Conservation (phyloP, 345 rosid genomes). For the Tarenaya hassleriana region DNA sequence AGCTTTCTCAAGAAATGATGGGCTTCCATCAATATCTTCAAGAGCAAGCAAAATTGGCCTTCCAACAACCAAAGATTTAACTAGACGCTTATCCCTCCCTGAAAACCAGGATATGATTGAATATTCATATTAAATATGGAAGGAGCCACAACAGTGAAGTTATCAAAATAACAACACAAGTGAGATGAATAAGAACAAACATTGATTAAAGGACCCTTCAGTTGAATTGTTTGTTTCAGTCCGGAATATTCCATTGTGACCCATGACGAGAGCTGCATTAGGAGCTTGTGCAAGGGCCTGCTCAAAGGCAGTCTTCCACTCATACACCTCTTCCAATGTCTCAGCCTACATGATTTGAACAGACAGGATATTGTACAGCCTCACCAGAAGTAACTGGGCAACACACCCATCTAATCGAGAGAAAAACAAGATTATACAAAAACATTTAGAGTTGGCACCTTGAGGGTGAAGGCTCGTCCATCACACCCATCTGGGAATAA, state of each 20-base stretch:
- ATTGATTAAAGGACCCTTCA: constrained; percentile 85
- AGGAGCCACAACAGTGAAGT: constrained; percentile 9
- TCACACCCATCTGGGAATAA: constrained; percentile 98
- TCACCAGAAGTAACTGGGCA: no score
- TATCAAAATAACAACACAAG: neutral
- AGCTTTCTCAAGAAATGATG: constrained; percentile 97
- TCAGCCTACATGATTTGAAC: constrained; percentile 53
- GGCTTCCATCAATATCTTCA: constrained; percentile 97
- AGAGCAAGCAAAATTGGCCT: constrained; percentile 97
- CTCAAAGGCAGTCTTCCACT: constrained; percentile 92
- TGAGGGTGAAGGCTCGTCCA: constrained; percentile 98
- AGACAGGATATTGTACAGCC: constrained; percentile 15
- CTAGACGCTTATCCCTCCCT: constrained; percentile 92
- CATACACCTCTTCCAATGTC: constrained; percentile 79
- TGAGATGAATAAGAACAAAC: constrained; percentile 38
- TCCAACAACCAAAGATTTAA: constrained; percentile 90
- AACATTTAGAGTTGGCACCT: constrained; percentile 44
- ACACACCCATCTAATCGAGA: neutral
- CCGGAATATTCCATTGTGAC: constrained; percentile 83
- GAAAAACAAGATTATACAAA: constrained; percentile 11
- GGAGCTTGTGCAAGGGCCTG: constrained; percentile 93
- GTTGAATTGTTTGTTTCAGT: constrained; percentile 58
- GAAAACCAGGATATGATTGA: constrained; percentile 11
- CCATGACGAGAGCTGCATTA: constrained; percentile 87
- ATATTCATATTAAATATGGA: constrained; percentile 10